Percentiles rank a stretch among this genome's conserved stretches.
These are phyloP conservation scores for Paraphaeosphaeria minitans DNA, from an alignment of 2,329 filamentous ascomycete species.

Conservation along the genomic window DNA sequence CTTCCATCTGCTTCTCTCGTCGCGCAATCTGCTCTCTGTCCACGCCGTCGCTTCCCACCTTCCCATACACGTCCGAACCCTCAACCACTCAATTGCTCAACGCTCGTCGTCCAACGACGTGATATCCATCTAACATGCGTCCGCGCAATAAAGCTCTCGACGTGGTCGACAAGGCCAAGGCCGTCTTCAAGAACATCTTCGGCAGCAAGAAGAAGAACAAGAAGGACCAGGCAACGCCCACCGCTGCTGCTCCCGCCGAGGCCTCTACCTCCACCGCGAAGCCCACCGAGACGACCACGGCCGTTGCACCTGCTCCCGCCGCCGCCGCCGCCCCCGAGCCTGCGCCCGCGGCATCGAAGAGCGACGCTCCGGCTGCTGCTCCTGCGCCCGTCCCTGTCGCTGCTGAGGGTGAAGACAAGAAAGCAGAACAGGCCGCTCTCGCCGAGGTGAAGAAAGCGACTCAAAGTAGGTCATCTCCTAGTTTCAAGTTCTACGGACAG, in stretches of 20 bases:
- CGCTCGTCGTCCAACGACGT: background rate
- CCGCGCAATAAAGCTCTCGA: constrained; percentile 36
- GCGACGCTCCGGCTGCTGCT: constrained; percentile 18
- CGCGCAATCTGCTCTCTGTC: background rate
- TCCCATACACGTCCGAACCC: background rate
- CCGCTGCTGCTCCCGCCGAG: constrained; percentile 28
- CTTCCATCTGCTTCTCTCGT: background rate
- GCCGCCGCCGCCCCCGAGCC: constrained; percentile 32
- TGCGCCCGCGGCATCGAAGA: constrained; percentile 17
- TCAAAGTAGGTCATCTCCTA: constrained; percentile 38
- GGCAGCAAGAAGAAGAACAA: constrained; percentile 43
- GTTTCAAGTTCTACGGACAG: constrained; percentile 16
- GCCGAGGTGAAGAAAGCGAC: constrained; percentile 43
- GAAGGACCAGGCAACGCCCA: constrained; percentile 31
- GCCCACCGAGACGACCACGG: constrained; percentile 41
- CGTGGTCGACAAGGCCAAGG: constrained; percentile 44
- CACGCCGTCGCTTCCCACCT: background rate
- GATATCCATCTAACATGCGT: constrained; percentile 18
- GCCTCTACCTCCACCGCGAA: constrained; percentile 21
- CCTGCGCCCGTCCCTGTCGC: background rate
- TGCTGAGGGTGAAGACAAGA: constrained; percentile 24
- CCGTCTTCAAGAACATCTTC: constrained; percentile 46
- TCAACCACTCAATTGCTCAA: background rate
- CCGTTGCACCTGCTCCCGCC: constrained; percentile 37
- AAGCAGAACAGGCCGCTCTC: constrained; percentile 35